Conservation (phyloP, 2,329 filamentous ascomycete species). For the Endothia cerciana region DNA sequence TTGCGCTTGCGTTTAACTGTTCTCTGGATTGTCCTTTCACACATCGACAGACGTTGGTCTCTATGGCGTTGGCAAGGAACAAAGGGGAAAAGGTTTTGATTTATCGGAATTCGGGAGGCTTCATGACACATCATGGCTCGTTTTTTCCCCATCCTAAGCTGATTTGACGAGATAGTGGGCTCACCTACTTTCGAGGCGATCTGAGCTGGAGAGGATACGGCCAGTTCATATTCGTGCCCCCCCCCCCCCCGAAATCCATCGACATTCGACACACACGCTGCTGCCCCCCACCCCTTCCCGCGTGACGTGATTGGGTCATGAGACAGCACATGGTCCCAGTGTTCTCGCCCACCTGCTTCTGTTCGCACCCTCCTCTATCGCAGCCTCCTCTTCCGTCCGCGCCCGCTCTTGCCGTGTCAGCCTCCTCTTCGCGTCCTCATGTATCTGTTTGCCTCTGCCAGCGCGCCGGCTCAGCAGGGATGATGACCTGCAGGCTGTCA, state of each 20-base stretch:
- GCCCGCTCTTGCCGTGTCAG: not conserved
- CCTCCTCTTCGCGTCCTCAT: not conserved
- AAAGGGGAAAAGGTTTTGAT: slow-evolving; percentile 21
- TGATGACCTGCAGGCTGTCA: too few species aligned
- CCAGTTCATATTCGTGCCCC: not conserved
- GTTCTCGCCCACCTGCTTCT: not conserved
- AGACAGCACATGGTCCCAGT: not conserved
- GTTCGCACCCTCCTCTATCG: not conserved
- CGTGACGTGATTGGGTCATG: slow-evolving; percentile 1
- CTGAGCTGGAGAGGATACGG: not conserved
- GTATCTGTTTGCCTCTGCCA: too few species aligned
- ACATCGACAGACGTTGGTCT: slow-evolving; percentile 5
- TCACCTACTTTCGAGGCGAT: slow-evolving; percentile 8
- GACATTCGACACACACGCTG: not conserved
- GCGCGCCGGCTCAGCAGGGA: not conserved
- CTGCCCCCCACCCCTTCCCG: too few species aligned
- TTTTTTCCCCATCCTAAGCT: not conserved
- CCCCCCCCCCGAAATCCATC: not conserved
- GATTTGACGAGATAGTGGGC: not conserved
- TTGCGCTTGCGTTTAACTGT: not conserved
- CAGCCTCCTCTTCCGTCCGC: not conserved
- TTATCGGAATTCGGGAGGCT: not conserved
- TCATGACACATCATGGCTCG: slow-evolving; percentile 4
- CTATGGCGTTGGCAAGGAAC: not conserved
- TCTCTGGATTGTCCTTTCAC: not conserved